A percentile compares a stretch with the other conserved stretches of the same genome.
These are phyloP conservation scores for Verticillium nubilum DNA, from an alignment of 2,329 filamentous ascomycete species.

Conservation along the genomic window DNA sequence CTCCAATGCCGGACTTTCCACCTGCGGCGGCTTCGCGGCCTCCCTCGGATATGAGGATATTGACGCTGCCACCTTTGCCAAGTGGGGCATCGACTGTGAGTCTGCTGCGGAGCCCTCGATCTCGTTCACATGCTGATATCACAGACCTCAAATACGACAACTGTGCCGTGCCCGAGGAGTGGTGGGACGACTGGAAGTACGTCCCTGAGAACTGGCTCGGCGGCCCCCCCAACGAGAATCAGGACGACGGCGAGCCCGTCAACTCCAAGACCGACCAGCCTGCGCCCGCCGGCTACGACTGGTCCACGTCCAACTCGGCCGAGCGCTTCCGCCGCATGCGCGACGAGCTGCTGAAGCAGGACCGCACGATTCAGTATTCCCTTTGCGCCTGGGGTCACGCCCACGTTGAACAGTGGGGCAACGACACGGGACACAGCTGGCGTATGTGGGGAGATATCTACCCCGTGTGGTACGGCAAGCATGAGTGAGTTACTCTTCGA, in stretches of 20 bases:
- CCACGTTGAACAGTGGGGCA: conserved; percentile 44
- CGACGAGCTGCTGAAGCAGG: conserved; percentile 39
- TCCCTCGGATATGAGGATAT: conserved; percentile 50
- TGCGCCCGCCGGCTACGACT: conserved; percentile 44
- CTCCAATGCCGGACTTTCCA: conserved; percentile 40
- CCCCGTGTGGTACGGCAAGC: conserved; percentile 25
- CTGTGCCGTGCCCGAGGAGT: conserved; percentile 35
- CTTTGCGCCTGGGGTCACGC: conserved; percentile 50
- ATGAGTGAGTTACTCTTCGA: conserved; percentile 3
- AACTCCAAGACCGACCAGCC: conserved; percentile 24
- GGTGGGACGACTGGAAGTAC: conserved; percentile 27
- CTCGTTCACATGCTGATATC: neutral
- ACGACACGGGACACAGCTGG: conserved; percentile 40
- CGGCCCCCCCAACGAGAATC: conserved; percentile 22
- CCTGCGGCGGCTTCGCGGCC: conserved; percentile 52
- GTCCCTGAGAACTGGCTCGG: conserved; percentile 17
- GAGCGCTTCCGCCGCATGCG: conserved; percentile 44
- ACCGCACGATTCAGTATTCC: conserved; percentile 42
- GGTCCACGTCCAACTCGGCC: conserved; percentile 38
- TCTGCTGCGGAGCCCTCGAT: conserved; percentile 2
- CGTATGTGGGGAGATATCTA: conserved; percentile 37
- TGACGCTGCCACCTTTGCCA: conserved; percentile 52
- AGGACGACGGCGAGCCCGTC: conserved; percentile 15
- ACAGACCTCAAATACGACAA: conserved; percentile 53
- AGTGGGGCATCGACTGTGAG: conserved; percentile 53